Evolutionary conservation across 805 yeast species (phyloP).

Genomic region (Myxozyma mucilagina): DNA sequence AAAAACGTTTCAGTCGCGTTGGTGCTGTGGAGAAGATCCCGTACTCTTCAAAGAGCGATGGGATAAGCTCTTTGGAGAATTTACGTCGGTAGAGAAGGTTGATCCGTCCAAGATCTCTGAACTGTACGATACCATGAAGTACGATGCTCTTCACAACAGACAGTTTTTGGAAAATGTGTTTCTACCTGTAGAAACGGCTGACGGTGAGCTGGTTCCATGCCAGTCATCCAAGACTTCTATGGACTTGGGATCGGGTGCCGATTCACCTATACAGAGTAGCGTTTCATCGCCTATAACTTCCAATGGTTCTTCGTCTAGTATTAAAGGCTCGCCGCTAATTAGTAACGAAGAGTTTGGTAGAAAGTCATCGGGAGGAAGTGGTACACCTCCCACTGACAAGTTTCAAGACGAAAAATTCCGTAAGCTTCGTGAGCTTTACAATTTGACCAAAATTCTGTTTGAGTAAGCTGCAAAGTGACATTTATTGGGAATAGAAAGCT

Average conservation of each 20-base stretch:
- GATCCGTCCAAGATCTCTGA: slow-evolving; percentile 97
- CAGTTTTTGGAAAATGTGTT: slow-evolving; percentile 83
- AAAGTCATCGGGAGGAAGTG: slow-evolving; percentile 48
- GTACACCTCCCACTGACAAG: slow-evolving; percentile 32
- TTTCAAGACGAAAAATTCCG: slow-evolving; percentile 24
- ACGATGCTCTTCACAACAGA: slow-evolving; percentile 94
- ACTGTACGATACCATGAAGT: slow-evolving; percentile 96
- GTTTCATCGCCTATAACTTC: background rate
- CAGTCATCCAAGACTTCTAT: background rate
- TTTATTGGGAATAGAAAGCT: background rate
- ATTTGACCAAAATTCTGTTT: slow-evolving; percentile 87
- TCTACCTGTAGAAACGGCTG: slow-evolving; percentile 52
- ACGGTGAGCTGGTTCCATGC: slow-evolving; percentile 34
- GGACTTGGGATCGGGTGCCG: background rate
- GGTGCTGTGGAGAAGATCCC: slow-evolving; percentile 99
- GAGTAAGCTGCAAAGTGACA: slow-evolving; percentile 53
- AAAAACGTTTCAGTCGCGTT: slow-evolving; percentile 64
- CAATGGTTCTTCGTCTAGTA: background rate
- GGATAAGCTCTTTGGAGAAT: slow-evolving; percentile 94
- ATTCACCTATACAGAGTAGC: background rate
- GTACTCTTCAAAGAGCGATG: slow-evolving; percentile 87
- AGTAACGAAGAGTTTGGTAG: slow-evolving; percentile 50
- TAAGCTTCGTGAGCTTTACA: slow-evolving; percentile 79
- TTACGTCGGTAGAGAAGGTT: slow-evolving; percentile 87
- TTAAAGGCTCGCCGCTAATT: slow-evolving; percentile 41